Evolutionary conservation across 148 eudicot species (phyloP).

Genomic region (Fagopyrum tataricum): DNA sequence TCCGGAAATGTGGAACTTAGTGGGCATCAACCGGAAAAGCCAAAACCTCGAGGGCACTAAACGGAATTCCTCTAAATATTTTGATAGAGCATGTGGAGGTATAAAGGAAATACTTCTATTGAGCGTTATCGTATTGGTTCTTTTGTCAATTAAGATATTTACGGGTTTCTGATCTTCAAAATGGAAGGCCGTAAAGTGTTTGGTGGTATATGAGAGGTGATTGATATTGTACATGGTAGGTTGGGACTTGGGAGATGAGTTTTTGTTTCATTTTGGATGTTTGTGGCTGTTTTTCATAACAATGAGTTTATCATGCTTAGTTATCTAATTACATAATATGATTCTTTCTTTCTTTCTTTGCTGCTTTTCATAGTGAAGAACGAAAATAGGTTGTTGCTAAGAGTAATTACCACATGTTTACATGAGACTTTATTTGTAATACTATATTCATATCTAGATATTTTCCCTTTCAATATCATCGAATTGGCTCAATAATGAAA

Average conservation of each 20-base stretch:
- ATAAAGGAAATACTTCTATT: background rate
- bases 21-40: no score
- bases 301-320: background rate
- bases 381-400: background rate
- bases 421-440: background rate
- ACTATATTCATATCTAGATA: background rate
- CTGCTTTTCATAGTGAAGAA: background rate
- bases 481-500: background rate
- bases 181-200: background rate
- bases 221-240: background rate
- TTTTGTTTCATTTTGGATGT: background rate
- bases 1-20: no score
- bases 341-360: background rate
- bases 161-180: background rate
- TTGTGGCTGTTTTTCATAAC: background rate
- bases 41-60: no score
- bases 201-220: background rate
- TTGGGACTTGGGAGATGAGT: background rate
- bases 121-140: background rate
- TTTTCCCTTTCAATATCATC: background rate
- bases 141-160: background rate
- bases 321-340: background rate
- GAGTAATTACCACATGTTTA: background rate
- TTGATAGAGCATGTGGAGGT: background rate
- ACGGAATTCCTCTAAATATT: no score